Evolutionary conservation across 2,329 filamentous ascomycete species (phyloP).

Genomic region (Chrysoporthe deuterocubensis): DNA sequence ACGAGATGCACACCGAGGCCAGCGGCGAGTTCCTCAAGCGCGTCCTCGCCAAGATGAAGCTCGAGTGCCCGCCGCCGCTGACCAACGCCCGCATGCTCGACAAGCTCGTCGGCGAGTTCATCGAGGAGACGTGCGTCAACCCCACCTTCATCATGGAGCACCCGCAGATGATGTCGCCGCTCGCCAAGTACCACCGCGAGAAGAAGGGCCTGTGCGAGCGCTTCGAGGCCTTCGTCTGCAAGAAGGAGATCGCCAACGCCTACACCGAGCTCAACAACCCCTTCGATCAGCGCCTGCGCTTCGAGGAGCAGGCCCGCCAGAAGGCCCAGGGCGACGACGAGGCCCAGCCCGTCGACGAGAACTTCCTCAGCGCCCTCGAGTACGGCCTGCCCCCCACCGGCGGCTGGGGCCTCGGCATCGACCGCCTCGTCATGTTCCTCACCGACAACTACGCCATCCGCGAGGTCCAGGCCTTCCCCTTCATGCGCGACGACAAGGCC

Average conservation of each 20-base stretch:
- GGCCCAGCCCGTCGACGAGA: conserved; percentile 94
- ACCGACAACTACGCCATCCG: conserved; percentile 96
- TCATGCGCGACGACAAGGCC: conserved; percentile 86
- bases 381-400: conserved; percentile 91
- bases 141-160: conserved; percentile 88
- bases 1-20: conserved; percentile 87
- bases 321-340: conserved; percentile 98
- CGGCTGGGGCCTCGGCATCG: conserved; percentile 96
- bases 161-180: conserved; percentile 85
- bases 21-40: conserved; percentile 85
- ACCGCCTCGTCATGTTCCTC: conserved; percentile 93
- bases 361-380: conserved; percentile 40
- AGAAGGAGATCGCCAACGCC: conserved; percentile 95
- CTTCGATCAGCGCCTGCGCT: conserved; percentile 88
- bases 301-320: conserved; percentile 93
- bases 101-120: conserved; percentile 90
- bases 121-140: conserved; percentile 92
- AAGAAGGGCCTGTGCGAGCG: conserved; percentile 88
- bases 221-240: conserved; percentile 96
- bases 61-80: conserved; percentile 86
- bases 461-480: conserved; percentile 94
- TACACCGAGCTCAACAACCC: conserved; percentile 87
- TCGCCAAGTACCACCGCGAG: conserved; percentile 91
- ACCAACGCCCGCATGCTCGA: conserved; percentile 97
- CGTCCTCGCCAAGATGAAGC: conserved; percentile 84